Conservation (phyloP, 768 basidiomycete genomes). For the Lepiota venenata region DNA sequence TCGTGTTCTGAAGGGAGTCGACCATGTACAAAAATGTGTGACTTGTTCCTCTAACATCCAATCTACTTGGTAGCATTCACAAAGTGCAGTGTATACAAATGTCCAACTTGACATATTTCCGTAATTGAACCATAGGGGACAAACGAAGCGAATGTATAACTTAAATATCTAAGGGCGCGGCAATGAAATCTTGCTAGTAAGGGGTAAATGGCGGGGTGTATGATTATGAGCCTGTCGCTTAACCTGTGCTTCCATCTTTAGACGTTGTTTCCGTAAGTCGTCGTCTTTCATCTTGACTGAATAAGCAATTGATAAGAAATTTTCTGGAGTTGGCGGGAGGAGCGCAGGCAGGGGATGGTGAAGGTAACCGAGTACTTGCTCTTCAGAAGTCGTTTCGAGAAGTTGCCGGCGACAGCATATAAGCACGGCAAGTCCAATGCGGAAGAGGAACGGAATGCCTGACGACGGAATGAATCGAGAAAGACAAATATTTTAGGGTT, state of each 20-base stretch:
- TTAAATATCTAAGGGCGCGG: background rate
- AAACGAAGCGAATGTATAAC: background rate
- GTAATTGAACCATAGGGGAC: background rate
- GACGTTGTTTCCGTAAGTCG: constrained; percentile 69
- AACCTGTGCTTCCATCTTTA: constrained; percentile 72
- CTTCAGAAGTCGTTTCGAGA: constrained; percentile 46
- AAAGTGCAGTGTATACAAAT: background rate
- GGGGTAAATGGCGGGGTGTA: constrained; percentile 22
- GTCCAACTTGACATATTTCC: background rate
- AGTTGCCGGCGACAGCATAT: constrained; percentile 57
- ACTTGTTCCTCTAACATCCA: too few species aligned
- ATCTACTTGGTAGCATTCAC: too few species aligned
- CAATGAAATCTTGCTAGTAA: constrained; percentile 3
- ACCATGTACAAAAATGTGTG: too few species aligned
- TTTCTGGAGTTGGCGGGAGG: constrained; percentile 59
- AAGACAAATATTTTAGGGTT: background rate
- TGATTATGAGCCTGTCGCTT: constrained; percentile 57
- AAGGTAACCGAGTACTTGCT: constrained; percentile 46
- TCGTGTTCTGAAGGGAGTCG: background rate
- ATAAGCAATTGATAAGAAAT: constrained; percentile 57
- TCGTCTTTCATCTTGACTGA: constrained; percentile 76
- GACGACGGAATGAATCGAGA: background rate
- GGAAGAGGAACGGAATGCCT: constrained; percentile 74
- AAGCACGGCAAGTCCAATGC: constrained; percentile 67
- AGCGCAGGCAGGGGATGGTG: constrained; percentile 45